phyloP scores from a whole-genome alignment of 805 yeast genomes.

The Wickerhamomyces xylosicus region DNA sequence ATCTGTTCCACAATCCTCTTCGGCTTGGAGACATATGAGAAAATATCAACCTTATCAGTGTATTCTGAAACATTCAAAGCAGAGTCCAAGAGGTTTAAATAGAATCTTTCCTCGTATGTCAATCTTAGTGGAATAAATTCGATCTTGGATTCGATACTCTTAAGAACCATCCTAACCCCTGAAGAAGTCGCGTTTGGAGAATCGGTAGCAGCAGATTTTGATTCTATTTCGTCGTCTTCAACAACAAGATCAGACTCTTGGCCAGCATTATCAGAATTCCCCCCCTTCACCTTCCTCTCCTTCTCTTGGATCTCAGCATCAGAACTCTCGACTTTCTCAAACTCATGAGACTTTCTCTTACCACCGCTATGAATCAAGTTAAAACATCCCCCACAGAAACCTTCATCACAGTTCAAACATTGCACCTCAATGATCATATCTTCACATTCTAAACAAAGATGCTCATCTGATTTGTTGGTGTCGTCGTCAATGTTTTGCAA shows the following conservation, averaged over 20 bases:
- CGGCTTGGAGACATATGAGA: constrained; percentile 55
- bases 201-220: too few relatives aligned
- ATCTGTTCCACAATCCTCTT: constrained; percentile 64
- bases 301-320: constrained; percentile 9
- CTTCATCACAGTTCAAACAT: constrained; percentile 55
- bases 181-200: too few relatives aligned
- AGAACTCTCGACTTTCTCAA: constrained; percentile 17
- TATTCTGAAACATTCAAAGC: constrained; percentile 73
- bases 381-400: constrained; percentile 62
- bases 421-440: constrained; percentile 61
- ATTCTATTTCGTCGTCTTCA: background rate
- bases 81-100: constrained; percentile 58
- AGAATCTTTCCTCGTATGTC: constrained; percentile 57
- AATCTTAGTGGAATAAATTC: constrained; percentile 61
- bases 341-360: constrained; percentile 36
- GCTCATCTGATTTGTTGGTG: constrained; percentile 23
- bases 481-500: constrained; percentile 6
- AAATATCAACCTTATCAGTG: constrained; percentile 68
- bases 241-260: background rate
- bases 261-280: constrained; percentile 7
- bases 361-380: constrained; percentile 65
- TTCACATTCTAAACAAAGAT: constrained; percentile 57
- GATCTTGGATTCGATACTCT: constrained; percentile 30
- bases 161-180: background rate
- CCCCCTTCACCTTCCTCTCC: constrained; percentile 14